Conservation (phyloP, 768 basidiomycete species). For the Hericium erinaceus region DNA sequence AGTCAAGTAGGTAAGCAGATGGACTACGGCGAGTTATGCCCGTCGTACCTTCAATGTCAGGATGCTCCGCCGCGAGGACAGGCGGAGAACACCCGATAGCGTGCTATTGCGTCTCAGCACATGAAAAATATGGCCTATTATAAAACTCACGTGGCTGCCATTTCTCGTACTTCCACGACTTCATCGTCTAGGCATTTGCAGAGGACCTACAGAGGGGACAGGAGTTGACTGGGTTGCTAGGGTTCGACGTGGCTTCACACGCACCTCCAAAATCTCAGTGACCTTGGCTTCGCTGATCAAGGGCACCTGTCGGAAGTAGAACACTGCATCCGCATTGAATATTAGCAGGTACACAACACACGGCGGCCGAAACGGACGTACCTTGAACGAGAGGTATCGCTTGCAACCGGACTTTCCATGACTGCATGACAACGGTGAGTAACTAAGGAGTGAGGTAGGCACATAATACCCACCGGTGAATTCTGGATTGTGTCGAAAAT, state of each 20-base stretch:
- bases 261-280: conserved; percentile 71
- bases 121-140: background rate
- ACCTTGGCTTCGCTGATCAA: conserved; percentile 68
- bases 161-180: conserved; percentile 83
- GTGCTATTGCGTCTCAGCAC: conserved; percentile 33
- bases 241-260: conserved; percentile 5
- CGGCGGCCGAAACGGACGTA: conserved; percentile 16
- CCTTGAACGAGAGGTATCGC: conserved; percentile 80
- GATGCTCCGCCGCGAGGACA: conserved; percentile 72
- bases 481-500: conserved; percentile 71
- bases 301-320: conserved; percentile 86
- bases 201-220: conserved; percentile 42
- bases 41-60: conserved; percentile 53
- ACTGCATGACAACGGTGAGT: conserved; percentile 32
- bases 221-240: background rate
- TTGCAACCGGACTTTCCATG: conserved; percentile 83
- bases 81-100: conserved; percentile 71
- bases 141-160: conserved; percentile 68
- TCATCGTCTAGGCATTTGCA: conserved; percentile 80
- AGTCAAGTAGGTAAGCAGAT: conserved; percentile 23
- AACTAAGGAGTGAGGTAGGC: too few species aligned
- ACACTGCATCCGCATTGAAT: conserved; percentile 34
- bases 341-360: background rate
- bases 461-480: conserved; percentile 48
- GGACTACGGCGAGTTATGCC: conserved; percentile 17